These are phyloP conservation scores for Diospyros kaki DNA, from an alignment of 148 eudicot species.

Conservation along the genomic window DNA sequence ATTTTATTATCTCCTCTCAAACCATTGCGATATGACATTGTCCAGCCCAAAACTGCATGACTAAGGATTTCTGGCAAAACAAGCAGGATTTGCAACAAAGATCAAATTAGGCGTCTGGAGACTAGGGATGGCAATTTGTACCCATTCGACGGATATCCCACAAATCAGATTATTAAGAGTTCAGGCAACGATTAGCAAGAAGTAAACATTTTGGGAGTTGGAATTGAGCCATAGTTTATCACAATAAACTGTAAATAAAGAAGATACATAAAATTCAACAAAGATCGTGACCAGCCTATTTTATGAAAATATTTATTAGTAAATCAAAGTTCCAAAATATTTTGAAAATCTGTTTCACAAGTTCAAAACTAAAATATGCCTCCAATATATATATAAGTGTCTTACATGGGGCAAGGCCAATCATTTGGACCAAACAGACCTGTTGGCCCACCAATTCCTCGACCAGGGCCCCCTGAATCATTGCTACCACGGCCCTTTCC, in stretches of 20 bases:
- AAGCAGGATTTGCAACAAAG: neutral
- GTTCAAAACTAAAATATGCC: neutral
- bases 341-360: neutral
- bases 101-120: neutral
- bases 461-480: constrained; percentile 51
- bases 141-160: neutral
- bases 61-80: neutral
- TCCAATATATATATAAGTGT: neutral
- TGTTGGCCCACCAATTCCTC: constrained; percentile 58
- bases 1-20: neutral
- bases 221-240: neutral
- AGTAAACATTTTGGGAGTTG: neutral
- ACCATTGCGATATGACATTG: neutral
- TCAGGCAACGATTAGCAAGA: neutral
- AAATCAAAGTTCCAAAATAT: neutral
- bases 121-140: neutral
- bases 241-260: neutral
- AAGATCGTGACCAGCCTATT: neutral
- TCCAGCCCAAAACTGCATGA: neutral
- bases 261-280: neutral
- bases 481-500: constrained; percentile 84
- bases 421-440: constrained; percentile 98
- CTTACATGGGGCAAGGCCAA: constrained; percentile 99
- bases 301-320: neutral
- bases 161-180: neutral